Conservation (phyloP, 2,329 filamentous ascomycete species). For the Chaetomium olivaceum region DNA sequence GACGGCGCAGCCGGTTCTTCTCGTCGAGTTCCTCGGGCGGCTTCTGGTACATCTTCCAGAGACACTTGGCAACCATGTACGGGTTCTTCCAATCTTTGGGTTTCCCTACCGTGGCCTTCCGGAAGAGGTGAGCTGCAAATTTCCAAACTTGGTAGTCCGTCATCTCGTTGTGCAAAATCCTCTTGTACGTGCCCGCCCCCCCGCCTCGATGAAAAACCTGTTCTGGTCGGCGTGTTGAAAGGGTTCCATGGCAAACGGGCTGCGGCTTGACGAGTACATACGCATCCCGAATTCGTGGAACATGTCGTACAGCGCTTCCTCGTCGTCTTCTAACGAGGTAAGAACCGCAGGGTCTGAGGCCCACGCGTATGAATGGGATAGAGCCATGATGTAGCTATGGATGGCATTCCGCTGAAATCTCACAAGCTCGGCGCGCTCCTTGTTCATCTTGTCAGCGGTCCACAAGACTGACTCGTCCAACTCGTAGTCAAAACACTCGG, state of each 20-base stretch:
- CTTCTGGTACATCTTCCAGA: conserved; percentile 64
- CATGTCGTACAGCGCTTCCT: conserved; percentile 57
- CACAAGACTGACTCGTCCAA: conserved; percentile 84
- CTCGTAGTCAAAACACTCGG: conserved; percentile 84
- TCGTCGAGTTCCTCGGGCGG: conserved; percentile 46
- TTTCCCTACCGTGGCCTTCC: conserved; percentile 55
- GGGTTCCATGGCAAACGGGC: conserved; percentile 64
- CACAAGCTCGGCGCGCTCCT: conserved; percentile 71
- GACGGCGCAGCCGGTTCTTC: conserved; percentile 44
- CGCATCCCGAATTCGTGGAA: conserved; percentile 63
- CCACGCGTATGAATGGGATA: conserved; percentile 59
- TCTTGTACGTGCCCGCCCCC: conserved; percentile 54
- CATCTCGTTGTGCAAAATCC: conserved; percentile 57
- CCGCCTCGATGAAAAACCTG: conserved; percentile 56
- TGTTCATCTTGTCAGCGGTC: conserved; percentile 90
- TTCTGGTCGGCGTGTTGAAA: conserved; percentile 59
- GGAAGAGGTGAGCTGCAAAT: conserved; percentile 58
- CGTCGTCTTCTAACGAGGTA: conserved; percentile 45
- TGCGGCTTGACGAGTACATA: conserved; percentile 61
- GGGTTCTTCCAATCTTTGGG: conserved; percentile 60
- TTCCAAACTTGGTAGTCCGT: conserved; percentile 63
- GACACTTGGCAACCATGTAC: conserved; percentile 63
- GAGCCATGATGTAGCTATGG: conserved; percentile 69
- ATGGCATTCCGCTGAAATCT: conserved; percentile 77
- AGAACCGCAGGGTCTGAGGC: conserved; percentile 38